A percentile compares a stretch with the other conserved stretches of the same genome.
Conservation (phyloP, 169 alveolate species). For the Eimeria tenella region DNA sequence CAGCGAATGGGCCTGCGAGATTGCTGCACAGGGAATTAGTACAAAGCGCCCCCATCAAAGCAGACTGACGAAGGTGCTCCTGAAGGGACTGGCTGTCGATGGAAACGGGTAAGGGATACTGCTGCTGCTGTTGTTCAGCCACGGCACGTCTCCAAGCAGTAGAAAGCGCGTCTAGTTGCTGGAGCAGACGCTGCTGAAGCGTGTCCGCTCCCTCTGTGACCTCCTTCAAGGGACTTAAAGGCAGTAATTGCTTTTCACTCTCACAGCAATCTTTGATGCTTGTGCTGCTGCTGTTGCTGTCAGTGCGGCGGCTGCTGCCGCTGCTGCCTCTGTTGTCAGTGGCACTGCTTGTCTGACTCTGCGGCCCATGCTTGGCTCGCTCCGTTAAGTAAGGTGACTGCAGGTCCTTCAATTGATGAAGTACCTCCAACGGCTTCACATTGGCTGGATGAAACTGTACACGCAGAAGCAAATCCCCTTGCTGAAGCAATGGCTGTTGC, state of each 20-base stretch:
- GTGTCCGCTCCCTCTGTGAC: slow-evolving; percentile 2
- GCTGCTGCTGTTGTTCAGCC: slow-evolving; percentile 19
- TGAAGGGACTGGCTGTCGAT: slow-evolving; percentile 36
- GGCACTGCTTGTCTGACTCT: neutral
- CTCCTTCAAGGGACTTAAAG: neutral
- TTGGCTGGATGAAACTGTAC: slow-evolving; percentile 49
- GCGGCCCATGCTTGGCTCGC: neutral
- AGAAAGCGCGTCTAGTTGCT: slow-evolving; percentile 69
- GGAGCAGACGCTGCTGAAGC: slow-evolving; percentile 45
- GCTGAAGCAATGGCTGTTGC: slow-evolving; percentile 52
- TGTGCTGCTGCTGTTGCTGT: slow-evolving; percentile 38
- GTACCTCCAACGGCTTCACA: too few species aligned
- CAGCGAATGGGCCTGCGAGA: slow-evolving; percentile 35
- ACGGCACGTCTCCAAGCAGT: slow-evolving; percentile 22
- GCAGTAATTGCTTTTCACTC: neutral
- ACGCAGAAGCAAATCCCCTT: slow-evolving; percentile 48
- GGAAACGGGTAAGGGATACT: slow-evolving; percentile 11
- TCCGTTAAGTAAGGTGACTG: neutral
- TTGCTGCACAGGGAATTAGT: slow-evolving; percentile 71
- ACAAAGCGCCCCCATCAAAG: slow-evolving; percentile 60
- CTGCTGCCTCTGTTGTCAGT: slow-evolving; percentile 5
- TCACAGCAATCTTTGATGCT: neutral
- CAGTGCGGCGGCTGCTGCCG: slow-evolving; percentile 27
- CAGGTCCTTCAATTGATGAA: neutral
- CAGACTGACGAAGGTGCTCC: neutral